Conservation (phyloP, 1,139 yeast species). For the Geotrichum carabidarum region DNA sequence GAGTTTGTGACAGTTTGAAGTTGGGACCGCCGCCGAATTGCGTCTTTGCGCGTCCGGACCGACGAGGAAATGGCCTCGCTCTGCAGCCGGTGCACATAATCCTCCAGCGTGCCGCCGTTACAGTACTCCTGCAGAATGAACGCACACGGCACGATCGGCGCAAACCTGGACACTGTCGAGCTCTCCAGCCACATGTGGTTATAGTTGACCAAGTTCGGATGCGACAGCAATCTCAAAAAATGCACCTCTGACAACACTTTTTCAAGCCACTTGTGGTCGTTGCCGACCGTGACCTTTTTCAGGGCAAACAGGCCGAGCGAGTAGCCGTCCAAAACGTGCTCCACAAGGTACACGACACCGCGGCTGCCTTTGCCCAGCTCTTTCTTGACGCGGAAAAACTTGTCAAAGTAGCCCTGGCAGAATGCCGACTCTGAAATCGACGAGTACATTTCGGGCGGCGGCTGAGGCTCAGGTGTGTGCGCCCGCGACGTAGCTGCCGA, state of each 20-base stretch:
- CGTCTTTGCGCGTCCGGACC: slow-evolving; percentile 15
- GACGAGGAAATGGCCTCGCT: slow-evolving; percentile 3
- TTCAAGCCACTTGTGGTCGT: slow-evolving; percentile 59
- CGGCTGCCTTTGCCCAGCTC: slow-evolving; percentile 75
- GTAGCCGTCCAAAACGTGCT: slow-evolving; percentile 66
- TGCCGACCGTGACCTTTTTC: slow-evolving; percentile 79
- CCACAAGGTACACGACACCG: slow-evolving; percentile 79
- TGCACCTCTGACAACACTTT: slow-evolving; percentile 75
- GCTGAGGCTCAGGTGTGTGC: not conserved
- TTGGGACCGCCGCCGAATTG: slow-evolving; percentile 22
- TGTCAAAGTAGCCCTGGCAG: slow-evolving; percentile 65
- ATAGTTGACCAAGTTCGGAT: slow-evolving; percentile 68
- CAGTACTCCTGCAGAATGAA: slow-evolving; percentile 82
- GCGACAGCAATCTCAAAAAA: slow-evolving; percentile 48
- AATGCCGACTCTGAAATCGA: slow-evolving; percentile 40
- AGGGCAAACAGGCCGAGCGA: slow-evolving; percentile 76
- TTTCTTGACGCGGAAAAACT: slow-evolving; percentile 54
- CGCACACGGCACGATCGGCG: slow-evolving; percentile 70
- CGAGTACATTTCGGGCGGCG: slow-evolving; percentile 7
- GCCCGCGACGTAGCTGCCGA: slow-evolving; percentile 4
- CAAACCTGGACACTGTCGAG: slow-evolving; percentile 54
- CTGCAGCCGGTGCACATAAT: slow-evolving; percentile 41
- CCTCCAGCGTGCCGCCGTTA: slow-evolving; percentile 81
- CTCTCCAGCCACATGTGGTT: slow-evolving; percentile 91
- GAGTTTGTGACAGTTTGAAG: not conserved